Base-by-base conservation (phyloP, 345 rosid genomes). In the Linum lewisii region DNA sequence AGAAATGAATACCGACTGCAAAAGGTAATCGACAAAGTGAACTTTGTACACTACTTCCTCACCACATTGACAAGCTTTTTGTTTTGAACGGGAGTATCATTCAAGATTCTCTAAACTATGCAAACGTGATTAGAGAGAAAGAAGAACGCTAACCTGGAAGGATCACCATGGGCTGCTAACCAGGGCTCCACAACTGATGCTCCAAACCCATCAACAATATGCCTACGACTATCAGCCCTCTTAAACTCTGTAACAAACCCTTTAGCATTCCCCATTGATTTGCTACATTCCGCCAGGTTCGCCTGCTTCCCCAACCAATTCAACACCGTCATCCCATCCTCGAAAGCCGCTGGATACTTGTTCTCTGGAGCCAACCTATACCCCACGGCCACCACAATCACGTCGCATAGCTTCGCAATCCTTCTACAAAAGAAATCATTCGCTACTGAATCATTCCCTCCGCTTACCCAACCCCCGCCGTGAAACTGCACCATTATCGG, bases 391-490 rank as follows among this genome's bases (percentile, higher is more conserved):
- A 93, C 75, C n/a, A 93, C 94, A 36, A 89, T 78, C 61, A 85
- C 90, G 32, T 93, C 99, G 63, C 93, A 89, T 49, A 81, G 72
- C 62, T 84, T 89, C 11, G 89, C 82, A 68, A 87, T 82, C 73
- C 94, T 71, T 65, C 85, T 73, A 58, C 97, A 93, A 42, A 89
- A 93, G 37, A 57, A 66, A 82, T 85, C 99, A 64, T 89, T 93
- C 5, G 91, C 91, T 53, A 81, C 91, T 19, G 98, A 92, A 58
- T 88, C 97, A 42, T 82, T 83, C 61, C 95, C 83, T 58, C 98
- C 95, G 59, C 95, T 89, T 42, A 93, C 94, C 95, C 95, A 89
- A 8, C 97, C 95, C 0, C 99, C 99, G 24, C 97, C 97, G 24
- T 93, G 97, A 24, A 89, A 93, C 80, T 93, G 97, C 78, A 93